Evolutionary conservation across 345 rosid genomes (phyloP), one percentile per base, ranked within the genome.

Genomic region (Crucihimalaya himalaica): DNA sequence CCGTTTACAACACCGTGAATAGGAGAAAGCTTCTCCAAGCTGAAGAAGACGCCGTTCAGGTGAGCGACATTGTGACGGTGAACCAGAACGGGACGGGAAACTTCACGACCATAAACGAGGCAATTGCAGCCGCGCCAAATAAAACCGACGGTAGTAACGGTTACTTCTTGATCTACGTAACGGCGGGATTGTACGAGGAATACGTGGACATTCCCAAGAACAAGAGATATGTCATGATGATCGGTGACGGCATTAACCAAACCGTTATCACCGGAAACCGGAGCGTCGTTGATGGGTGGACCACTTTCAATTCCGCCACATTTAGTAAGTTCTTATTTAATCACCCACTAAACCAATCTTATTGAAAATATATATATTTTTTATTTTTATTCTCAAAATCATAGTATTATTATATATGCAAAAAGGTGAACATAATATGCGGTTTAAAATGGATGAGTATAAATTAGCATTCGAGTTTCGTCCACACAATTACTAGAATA

Each of bases 271-370:
- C 97, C 14, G 97, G 99, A 7, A 92, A 89, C 67, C 85, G 87
- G 2, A 94, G 92, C 74, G 89, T 86, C 8, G 96, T 52, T 66
- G 99, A 90, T 32, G 91, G 91, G 5, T 92, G 96, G 99, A 92
- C 96, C 25, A 95, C 97, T 27, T 92, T 92, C 82, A 85, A 88
- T 42, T 95, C 99, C 23, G 97, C 97, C 4, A 92, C 99, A 52
- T 92, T 89, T 63, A 80, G 71, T 76, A 80, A 64, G 80, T 73
- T 37, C 65, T 8, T 27, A 10, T 11, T n/a, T 20, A 18, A 7
- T 71, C n/a, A n/a, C 43, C 40, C 62, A 31, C 70, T 28, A 37
- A 37, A n/a, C 37, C 12, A 56, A 8, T 18, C 8, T 40, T 6
- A 40, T 31, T 28, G 2, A 52, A 23, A 23, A 5, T 20, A 21